Conservation (phyloP, 2,329 filamentous ascomycete genomes). For the Endocalyx cinctus region DNA sequence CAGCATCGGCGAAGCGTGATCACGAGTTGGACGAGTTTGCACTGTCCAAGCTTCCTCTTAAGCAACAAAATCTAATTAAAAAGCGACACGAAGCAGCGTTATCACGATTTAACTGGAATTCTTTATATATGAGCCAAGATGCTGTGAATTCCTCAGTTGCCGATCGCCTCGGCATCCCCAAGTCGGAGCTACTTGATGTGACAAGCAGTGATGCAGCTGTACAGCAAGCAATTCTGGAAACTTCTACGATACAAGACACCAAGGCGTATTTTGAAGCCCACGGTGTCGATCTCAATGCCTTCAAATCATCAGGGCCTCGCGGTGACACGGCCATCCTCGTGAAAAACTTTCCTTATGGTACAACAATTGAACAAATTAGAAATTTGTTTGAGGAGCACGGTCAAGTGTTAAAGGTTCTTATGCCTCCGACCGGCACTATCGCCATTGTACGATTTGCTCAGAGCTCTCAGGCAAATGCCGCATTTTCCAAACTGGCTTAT, state of each 20-base stretch:
- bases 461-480: conserved; percentile 72
- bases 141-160: conserved; percentile 89
- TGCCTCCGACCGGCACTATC: conserved; percentile 90
- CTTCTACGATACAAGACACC: conserved; percentile 91
- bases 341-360: conserved; percentile 90
- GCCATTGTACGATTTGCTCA: conserved; percentile 87
- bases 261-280: conserved; percentile 86
- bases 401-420: conserved; percentile 73
- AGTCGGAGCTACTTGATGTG: conserved; percentile 90
- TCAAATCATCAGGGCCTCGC: conserved; percentile 74
- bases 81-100: conserved; percentile 76
- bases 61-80: conserved; percentile 88
- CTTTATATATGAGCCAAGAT: conserved; percentile 98
- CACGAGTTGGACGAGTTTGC: conserved; percentile 81
- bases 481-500: conserved; percentile 82
- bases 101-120: conserved; percentile 92
- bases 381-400: conserved; percentile 84
- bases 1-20: conserved; percentile 76
- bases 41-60: conserved; percentile 85
- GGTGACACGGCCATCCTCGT: conserved; percentile 85
- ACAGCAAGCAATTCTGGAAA: conserved; percentile 95
- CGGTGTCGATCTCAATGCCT: conserved; percentile 86
- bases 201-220: conserved; percentile 91
- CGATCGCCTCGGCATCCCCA: conserved; percentile 79
- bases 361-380: conserved; percentile 71